phyloP scores from a whole-genome alignment of 2,329 filamentous ascomycete species.

The Fusarium sp. region DNA sequence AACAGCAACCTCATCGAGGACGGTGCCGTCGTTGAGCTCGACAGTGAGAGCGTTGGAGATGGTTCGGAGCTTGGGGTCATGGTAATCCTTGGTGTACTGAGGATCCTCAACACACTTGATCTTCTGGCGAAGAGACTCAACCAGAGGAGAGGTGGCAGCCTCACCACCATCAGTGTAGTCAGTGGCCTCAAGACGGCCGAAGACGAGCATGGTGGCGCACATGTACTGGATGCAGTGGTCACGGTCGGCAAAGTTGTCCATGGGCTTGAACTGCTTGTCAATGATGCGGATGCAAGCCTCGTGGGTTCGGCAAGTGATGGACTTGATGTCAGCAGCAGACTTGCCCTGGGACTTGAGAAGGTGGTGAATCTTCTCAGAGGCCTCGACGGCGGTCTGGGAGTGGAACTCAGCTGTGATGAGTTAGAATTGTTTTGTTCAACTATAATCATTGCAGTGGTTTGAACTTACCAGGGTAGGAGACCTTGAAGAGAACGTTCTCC shows the following conservation, averaged over 20 bases:
- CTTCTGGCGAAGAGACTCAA: conserved; percentile 91
- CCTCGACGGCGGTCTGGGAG: conserved; percentile 97
- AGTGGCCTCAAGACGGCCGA: conserved; percentile 89
- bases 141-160: conserved; percentile 87
- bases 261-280: conserved; percentile 99
- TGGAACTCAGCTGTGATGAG: conserved; percentile 83
- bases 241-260: conserved; percentile 99
- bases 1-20: conserved; percentile 89
- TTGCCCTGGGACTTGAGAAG: conserved; percentile 87
- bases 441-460: background rate
- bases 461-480: conserved; percentile 88
- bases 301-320: conserved; percentile 93
- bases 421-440: conserved; percentile 17
- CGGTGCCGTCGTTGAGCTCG: conserved; percentile 91
- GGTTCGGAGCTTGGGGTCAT: conserved; percentile 90
- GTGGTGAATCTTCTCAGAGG: conserved; percentile 87
- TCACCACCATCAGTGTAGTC: conserved; percentile 95
- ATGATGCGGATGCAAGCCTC: conserved; percentile 99
- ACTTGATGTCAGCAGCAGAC: conserved; percentile 92
- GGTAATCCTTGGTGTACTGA: conserved; percentile 94
- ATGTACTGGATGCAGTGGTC: conserved; percentile 99
- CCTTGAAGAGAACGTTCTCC: conserved; percentile 99
- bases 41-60: conserved; percentile 98
- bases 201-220: conserved; percentile 95
- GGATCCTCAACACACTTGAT: conserved; percentile 98